Evolutionary conservation across 306 rosid genomes (phyloP).

Genomic region (Echinosophora koreensis): DNA sequence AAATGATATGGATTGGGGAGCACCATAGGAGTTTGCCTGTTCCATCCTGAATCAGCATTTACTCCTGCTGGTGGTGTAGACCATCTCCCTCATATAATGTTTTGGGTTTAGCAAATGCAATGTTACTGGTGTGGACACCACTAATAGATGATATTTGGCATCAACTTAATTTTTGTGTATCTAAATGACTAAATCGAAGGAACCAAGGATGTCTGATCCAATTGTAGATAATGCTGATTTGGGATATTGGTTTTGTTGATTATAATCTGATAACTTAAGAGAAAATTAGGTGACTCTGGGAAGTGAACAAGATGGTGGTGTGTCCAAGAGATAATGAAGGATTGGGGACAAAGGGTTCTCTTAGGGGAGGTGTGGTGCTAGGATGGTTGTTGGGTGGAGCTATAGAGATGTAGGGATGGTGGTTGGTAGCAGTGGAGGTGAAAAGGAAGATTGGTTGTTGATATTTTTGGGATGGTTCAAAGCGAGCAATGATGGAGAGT

Average conservation of each 20-base stretch:
- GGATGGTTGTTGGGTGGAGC: neutral
- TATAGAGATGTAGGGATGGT: neutral
- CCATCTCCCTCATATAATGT: conserved; percentile 40
- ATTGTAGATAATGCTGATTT: conserved; percentile 57
- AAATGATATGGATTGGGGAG: neutral
- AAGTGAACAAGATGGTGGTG: neutral
- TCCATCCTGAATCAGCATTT: conserved; percentile 28
- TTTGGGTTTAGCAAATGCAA: conserved; percentile 42
- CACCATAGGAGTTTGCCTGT: conserved; percentile 44
- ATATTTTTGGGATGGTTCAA: neutral
- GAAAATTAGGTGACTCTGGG: conserved; percentile 37
- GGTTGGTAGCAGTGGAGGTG: neutral
- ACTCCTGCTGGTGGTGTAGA: conserved; percentile 41
- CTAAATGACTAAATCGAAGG: neutral
- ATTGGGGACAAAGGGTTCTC: neutral
- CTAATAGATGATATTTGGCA: conserved; percentile 38
- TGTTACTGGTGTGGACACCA: conserved; percentile 25
- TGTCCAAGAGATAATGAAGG: neutral
- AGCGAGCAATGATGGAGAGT: neutral
- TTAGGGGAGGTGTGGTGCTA: neutral
- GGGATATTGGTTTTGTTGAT: conserved; percentile 62
- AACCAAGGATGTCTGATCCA: conserved; percentile 48
- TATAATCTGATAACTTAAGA: conserved; percentile 47
- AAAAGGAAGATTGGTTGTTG: neutral
- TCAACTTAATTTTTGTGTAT: neutral